phyloP scores from a whole-genome alignment of 176 grass and related monocot genomes.

The Eragrostis nindensis region DNA sequence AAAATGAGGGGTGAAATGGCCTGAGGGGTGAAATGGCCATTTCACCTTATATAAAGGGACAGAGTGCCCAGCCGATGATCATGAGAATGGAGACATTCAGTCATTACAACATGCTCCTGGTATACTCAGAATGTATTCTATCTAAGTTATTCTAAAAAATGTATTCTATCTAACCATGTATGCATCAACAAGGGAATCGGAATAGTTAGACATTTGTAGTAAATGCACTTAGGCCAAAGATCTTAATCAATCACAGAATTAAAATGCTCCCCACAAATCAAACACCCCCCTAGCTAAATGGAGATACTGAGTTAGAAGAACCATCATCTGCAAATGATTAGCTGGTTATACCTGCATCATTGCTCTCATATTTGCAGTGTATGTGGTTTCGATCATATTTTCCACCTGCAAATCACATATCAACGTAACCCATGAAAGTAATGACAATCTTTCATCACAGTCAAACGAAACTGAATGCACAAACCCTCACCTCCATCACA shows the following conservation, averaged over 20 bases:
- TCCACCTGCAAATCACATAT: constrained; percentile 60
- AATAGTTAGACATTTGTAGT: background rate
- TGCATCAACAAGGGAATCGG: background rate
- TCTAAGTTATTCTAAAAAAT: too few relatives aligned
- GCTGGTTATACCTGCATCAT: constrained; percentile 89
- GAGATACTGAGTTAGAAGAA: constrained; percentile 14
- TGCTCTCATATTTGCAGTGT: constrained; percentile 75
- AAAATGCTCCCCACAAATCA: constrained; percentile 2
- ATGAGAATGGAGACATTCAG: background rate
- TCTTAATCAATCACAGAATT: background rate
- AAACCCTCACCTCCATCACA: constrained; percentile 76
- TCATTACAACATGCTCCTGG: background rate
- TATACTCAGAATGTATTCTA: background rate
- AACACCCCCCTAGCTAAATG: constrained; percentile 10
- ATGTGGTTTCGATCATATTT: constrained; percentile 93
- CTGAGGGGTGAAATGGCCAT: too few relatives aligned
- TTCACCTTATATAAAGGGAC: too few relatives aligned
- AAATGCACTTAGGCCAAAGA: background rate
- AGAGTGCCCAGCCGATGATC: too few relatives aligned
- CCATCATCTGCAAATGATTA: constrained; percentile 10
- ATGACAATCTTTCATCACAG: background rate
- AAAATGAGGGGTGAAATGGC: too few relatives aligned
- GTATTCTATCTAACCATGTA: background rate
- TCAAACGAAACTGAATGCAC: constrained; percentile 18
- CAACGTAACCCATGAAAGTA: constrained; percentile 31